Evolutionary conservation across 1,284 basidiomycete genomes (phyloP), one percentile per base, ranked within the genome.

Genomic region (Kwoniella shivajii): DNA sequence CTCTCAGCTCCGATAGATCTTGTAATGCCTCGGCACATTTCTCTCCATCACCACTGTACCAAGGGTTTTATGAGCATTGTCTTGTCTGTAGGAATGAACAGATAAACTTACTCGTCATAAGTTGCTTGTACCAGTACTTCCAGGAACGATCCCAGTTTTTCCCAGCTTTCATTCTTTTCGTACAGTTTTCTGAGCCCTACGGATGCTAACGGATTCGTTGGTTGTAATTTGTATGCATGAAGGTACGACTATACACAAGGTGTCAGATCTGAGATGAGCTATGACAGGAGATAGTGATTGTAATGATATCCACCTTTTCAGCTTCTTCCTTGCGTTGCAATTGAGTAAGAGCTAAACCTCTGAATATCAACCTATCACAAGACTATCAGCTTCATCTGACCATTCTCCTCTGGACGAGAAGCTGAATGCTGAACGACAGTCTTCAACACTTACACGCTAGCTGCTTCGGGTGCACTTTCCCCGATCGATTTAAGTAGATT

Each of bases 21-120:
- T 93, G 89, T 39, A 95, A 73, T 0, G 82, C 80, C 67, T 91
- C 88, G 0, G 89, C 90, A 63, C 87, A 89, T 75, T 90, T 94
- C 7, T 81, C 80, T 0, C 83, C 84, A 71, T 98, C 92, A 31
- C 85, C 80, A 4, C 91, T 93, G 61, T 14, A 30, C 7, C 18
- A 16, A 16, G n/a, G 16, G 60, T 46, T 54, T 29, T 16, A 63
- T 55, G 50, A 50, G 46, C 16, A 5, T 47, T 6, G 30, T 42
- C 16, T 10, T 4, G 16, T 31, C 22, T 9, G 9, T 2, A 6
- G 10, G 16, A 27, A 38, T 31, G 14, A 10, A n/a, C 27, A 22
- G 14, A 7, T 3, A 29, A 6, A 68, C 84, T 55, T 68, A 90
- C 89, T 78, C 75, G 56, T 85, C 82, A 2, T 80, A 79, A 61